These are phyloP conservation scores for Calonectria ilicicola DNA, from an alignment of 2,329 filamentous ascomycete species.

Conservation along the genomic window DNA sequence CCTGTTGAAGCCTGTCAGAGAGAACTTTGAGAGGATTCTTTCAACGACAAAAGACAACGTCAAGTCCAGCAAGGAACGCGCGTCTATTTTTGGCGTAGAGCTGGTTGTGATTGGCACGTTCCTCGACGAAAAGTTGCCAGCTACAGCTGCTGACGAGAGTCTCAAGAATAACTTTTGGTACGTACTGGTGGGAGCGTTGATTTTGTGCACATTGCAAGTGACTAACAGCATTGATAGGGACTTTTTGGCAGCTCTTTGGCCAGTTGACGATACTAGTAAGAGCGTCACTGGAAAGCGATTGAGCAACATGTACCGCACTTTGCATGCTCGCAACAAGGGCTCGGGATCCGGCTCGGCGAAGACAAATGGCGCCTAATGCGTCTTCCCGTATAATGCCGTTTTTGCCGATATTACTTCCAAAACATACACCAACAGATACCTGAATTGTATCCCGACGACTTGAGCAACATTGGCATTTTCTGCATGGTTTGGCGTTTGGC, in stretches of 20 bases:
- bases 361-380: constrained; percentile 48
- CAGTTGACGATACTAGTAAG: constrained; percentile 58
- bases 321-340: constrained; percentile 49
- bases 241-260: constrained; percentile 59
- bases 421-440: constrained; percentile 32
- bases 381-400: background rate
- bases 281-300: constrained; percentile 57
- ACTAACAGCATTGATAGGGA: constrained; percentile 51
- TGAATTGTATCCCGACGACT: constrained; percentile 34
- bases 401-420: constrained; percentile 5
- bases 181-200: constrained; percentile 32
- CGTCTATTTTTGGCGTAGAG: constrained; percentile 71
- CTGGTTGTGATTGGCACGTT: constrained; percentile 73
- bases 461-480: constrained; percentile 37
- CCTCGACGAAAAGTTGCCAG: constrained; percentile 61
- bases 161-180: constrained; percentile 65
- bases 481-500: constrained; percentile 46
- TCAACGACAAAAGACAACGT: constrained; percentile 73
- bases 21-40: constrained; percentile 70
- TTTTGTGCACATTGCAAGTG: background rate
- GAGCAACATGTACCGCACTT: constrained; percentile 58
- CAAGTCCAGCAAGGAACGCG: constrained; percentile 71
- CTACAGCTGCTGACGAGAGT: constrained; percentile 54
- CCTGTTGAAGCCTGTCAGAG: constrained; percentile 68
- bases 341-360: constrained; percentile 43